A percentile compares a stretch with the other conserved stretches of the same genome.
These are phyloP conservation scores for Xylaria digitata DNA, from an alignment of 2,329 filamentous ascomycete species.

Conservation along the genomic window DNA sequence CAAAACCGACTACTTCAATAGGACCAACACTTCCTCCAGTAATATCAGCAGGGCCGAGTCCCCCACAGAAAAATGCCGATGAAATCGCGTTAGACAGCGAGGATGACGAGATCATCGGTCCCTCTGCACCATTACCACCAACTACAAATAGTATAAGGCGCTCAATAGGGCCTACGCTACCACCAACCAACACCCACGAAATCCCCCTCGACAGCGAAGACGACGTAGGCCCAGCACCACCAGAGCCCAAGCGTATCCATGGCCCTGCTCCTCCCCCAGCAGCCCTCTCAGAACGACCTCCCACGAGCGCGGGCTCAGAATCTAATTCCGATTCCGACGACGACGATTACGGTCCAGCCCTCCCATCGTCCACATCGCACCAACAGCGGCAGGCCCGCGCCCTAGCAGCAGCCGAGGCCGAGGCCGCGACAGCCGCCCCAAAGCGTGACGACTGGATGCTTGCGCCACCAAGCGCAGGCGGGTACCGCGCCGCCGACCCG, in stretches of 20 bases:
- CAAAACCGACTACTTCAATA: slow-evolving; percentile 29
- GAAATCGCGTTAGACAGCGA: slow-evolving; percentile 61
- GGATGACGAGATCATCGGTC: slow-evolving; percentile 49
- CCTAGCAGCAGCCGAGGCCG: slow-evolving; percentile 47
- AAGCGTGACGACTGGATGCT: slow-evolving; percentile 90
- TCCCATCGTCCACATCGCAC: slow-evolving; percentile 58
- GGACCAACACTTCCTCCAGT: slow-evolving; percentile 29
- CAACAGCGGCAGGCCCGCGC: slow-evolving; percentile 46
- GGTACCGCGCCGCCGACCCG: slow-evolving; percentile 76
- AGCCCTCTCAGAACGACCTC: slow-evolving; percentile 53
- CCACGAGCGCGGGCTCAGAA: slow-evolving; percentile 51
- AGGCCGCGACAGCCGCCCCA: slow-evolving; percentile 56
- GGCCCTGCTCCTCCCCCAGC: slow-evolving; percentile 59
- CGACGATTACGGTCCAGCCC: slow-evolving; percentile 70
- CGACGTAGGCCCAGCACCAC: slow-evolving; percentile 41
- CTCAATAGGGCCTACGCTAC: slow-evolving; percentile 42
- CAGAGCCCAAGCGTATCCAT: slow-evolving; percentile 50
- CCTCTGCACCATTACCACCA: slow-evolving; percentile 37
- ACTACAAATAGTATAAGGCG: slow-evolving; percentile 29
- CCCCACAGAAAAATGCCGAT: slow-evolving; percentile 50
- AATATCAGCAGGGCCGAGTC: slow-evolving; percentile 25
- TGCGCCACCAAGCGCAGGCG: slow-evolving; percentile 69
- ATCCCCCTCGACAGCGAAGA: slow-evolving; percentile 41
- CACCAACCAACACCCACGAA: slow-evolving; percentile 42
- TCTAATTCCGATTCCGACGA: slow-evolving; percentile 50